Conservation (phyloP, 2,329 filamentous ascomycete genomes). For the Penicillium occitanis region DNA sequence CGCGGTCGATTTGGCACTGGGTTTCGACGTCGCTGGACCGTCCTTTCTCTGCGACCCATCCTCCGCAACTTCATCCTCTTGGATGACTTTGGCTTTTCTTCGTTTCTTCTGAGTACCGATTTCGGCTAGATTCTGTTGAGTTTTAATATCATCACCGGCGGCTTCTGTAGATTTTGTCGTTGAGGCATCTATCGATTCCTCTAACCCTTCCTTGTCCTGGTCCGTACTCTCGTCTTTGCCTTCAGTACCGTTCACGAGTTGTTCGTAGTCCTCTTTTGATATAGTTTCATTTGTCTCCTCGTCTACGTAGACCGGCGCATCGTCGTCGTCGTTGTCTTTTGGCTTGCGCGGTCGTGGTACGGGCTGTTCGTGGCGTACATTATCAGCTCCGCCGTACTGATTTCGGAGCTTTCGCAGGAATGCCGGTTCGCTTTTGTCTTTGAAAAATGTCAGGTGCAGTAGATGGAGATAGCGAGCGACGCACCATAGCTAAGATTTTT, state of each 20-base stretch:
- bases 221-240: slow-evolving; percentile 22
- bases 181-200: slow-evolving; percentile 21
- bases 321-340: slow-evolving; percentile 38
- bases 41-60: slow-evolving; percentile 28
- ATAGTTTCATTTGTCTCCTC: slow-evolving; percentile 47
- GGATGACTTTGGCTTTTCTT: slow-evolving; percentile 44
- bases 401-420: slow-evolving; percentile 45
- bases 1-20: slow-evolving; percentile 32
- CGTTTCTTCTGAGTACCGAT: slow-evolving; percentile 45
- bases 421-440: slow-evolving; percentile 45
- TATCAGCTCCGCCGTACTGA: slow-evolving; percentile 37
- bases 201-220: slow-evolving; percentile 14
- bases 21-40: slow-evolving; percentile 19
- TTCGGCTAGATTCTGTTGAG: slow-evolving; percentile 41
- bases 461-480: slow-evolving; percentile 17
- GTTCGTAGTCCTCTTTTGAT: slow-evolving; percentile 46
- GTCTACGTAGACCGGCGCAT: slow-evolving; percentile 46
- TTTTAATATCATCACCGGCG: slow-evolving; percentile 18
- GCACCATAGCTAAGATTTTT: slow-evolving; percentile 48
- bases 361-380: slow-evolving; percentile 40
- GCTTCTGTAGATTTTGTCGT: slow-evolving; percentile 19
- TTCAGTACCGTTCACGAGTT: slow-evolving; percentile 32
- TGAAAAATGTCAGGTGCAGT: slow-evolving; percentile 17
- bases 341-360: slow-evolving; percentile 38
- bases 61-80: slow-evolving; percentile 26